A percentile compares a stretch with the other conserved stretches of the same genome.
Evolutionary conservation across 208 protist genomes (phyloP).

Genomic region (Leishmania braziliensis): DNA sequence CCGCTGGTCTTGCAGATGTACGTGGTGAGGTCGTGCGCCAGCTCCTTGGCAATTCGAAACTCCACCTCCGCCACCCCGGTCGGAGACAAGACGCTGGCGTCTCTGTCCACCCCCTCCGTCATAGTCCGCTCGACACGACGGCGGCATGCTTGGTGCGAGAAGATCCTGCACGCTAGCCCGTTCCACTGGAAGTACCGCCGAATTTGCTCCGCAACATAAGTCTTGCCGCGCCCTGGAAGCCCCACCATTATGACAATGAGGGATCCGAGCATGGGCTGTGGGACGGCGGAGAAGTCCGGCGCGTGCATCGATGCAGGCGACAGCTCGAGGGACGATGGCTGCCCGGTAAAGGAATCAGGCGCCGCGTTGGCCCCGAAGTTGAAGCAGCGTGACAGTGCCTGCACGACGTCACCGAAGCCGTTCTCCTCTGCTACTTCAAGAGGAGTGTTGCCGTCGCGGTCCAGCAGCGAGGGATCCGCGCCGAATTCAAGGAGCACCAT

Average conservation of each 20-base stretch:
- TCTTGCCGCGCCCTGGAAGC: conserved; percentile 88
- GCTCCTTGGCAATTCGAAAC: conserved; percentile 33
- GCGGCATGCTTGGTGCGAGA: conserved; percentile 67
- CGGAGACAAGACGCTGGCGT: conserved; percentile 15
- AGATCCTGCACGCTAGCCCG: conserved; percentile 76
- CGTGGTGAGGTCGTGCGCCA: conserved; percentile 69
- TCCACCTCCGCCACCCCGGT: conserved; percentile 43
- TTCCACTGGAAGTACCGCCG: conserved; percentile 92
- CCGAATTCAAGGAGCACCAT: conserved; percentile 71
- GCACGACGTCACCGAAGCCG: conserved; percentile 54
- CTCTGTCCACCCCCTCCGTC: conserved; percentile 3
- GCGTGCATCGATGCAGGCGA: conserved; percentile 41
- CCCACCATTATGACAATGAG: conserved; percentile 93
- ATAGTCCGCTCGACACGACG: conserved; percentile 32
- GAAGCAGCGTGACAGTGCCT: conserved; percentile 40
- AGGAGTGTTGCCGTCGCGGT: conserved; percentile 70
- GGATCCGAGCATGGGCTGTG: conserved; percentile 83
- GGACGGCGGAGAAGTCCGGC: conserved; percentile 76
- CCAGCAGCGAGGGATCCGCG: conserved; percentile 48
- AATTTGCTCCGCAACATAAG: conserved; percentile 90
- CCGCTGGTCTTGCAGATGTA: conserved; percentile 64
- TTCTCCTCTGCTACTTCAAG: conserved; percentile 66
- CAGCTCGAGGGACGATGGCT: conserved; percentile 27
- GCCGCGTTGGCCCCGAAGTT: conserved; percentile 20
- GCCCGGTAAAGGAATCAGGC: conserved; percentile 29